Evolutionary conservation across 2,329 filamentous ascomycete species (phyloP), one percentile per base, ranked within the genome.

Genomic region (Fonsecaea erecta): DNA sequence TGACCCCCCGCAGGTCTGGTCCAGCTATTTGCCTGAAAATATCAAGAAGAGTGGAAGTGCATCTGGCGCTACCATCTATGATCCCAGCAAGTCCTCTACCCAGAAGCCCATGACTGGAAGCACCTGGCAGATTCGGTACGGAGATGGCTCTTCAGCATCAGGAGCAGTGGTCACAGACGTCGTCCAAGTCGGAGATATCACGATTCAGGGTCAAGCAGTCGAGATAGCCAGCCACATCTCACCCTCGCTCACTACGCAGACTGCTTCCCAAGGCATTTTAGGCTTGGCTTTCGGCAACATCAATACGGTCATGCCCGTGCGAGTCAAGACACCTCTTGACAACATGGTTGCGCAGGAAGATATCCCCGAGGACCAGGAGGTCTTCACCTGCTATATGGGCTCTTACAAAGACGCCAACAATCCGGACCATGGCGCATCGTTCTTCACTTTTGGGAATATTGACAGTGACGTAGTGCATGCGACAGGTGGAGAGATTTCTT

Each of bases 361-460:
- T 64, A 86, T 88, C 63, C 80, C 83, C 2, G 76, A 80, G 53
- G 78, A 78, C 0, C 73, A 82, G 1, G 80, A 86, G 72, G 80
- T 90, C 6, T 90, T 90, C 77, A 90, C 88, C 0, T 85, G 82
- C 21, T 86, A 86, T 63, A 81, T 90, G 52, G 86, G 86, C 68
- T 82, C 83, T 70, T 79, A 82, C 76, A 79, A 83, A 52, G 85
- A 88, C 71, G 72, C 74, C 40, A 71, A 79, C 63, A 78, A 80
- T 56, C 73, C 72, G 3, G 76, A 81, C 60, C 73, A 78, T 35
- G 81, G 82, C 46, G 76, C 82, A 65, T 86, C 76, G 0, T 92
- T 90, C 79, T 92, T 89, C 78, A 91, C 89, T 1, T 91, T 92
- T 69, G 90, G 90, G 21, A 89, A 82, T 75, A 88, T 92, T 72